phyloP scores from a whole-genome alignment of 1,284 basidiomycete genomes.

The Neolentinus lepideus region DNA sequence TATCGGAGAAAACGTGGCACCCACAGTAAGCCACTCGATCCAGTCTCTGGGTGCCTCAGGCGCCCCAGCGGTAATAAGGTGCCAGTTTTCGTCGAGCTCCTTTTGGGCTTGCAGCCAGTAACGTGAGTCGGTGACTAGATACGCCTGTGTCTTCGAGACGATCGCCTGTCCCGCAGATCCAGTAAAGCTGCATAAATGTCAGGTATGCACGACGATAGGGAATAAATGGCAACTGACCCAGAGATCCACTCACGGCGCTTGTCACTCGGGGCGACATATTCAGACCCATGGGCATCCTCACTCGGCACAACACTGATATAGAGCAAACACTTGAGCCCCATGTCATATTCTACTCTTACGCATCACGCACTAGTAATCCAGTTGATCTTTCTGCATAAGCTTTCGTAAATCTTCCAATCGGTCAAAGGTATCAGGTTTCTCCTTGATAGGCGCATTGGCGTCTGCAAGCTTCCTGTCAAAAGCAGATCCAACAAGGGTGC shows the following conservation, averaged over 20 bases:
- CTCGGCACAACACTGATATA: constrained; percentile 59
- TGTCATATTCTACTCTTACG: constrained; percentile 7
- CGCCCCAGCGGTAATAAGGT: constrained; percentile 60
- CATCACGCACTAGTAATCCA: constrained; percentile 80
- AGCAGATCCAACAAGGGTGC: constrained; percentile 67
- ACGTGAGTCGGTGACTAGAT: constrained; percentile 81
- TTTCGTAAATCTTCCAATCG: constrained; percentile 62
- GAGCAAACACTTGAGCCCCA: constrained; percentile 5
- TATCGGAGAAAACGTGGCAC: constrained; percentile 18
- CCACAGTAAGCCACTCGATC: constrained; percentile 68
- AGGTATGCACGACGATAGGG: constrained; percentile 6
- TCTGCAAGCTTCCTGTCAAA: constrained; percentile 62
- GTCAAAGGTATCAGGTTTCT: constrained; percentile 48
- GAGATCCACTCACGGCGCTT: constrained; percentile 81
- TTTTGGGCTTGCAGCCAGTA: constrained; percentile 84
- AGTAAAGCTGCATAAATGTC: constrained; percentile 52
- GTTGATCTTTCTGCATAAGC: constrained; percentile 64
- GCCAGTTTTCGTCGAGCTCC: constrained; percentile 78
- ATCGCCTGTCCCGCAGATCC: constrained; percentile 85
- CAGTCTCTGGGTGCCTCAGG: constrained; percentile 60
- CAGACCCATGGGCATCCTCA: constrained; percentile 87
- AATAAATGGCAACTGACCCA: constrained; percentile 41
- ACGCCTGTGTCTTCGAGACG: constrained; percentile 57
- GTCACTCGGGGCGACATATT: constrained; percentile 78
- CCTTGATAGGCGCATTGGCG: constrained; percentile 39